These are phyloP conservation scores for Stagonosporopsis vannaccii DNA, from an alignment of 2,329 filamentous ascomycete genomes.

Conservation along the genomic window DNA sequence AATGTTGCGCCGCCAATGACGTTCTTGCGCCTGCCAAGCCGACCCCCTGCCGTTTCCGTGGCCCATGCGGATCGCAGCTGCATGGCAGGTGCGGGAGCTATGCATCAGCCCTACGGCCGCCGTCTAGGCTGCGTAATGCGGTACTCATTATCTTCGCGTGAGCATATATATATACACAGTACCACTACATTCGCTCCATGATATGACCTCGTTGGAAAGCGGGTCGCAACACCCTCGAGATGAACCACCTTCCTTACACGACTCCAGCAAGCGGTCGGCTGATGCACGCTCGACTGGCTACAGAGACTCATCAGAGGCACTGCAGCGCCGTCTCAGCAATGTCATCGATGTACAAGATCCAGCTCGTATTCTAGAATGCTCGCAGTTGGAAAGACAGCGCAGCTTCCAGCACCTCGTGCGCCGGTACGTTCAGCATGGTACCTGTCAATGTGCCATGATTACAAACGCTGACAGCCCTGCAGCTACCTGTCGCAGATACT, in stretches of 20 bases:
- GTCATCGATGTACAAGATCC: constrained; percentile 36
- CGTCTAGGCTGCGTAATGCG: constrained; percentile 15
- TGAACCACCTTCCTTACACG: constrained; percentile 2
- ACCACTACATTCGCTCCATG: constrained; percentile 21
- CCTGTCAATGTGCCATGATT: background rate
- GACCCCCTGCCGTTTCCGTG: constrained; percentile 21
- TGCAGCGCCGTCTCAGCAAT: constrained; percentile 5
- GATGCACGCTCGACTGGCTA: background rate
- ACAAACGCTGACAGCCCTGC: constrained; percentile 6
- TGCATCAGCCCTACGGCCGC: constrained; percentile 15
- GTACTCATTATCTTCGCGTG: constrained; percentile 12
- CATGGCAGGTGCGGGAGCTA: constrained; percentile 23
- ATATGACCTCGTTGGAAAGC: constrained; percentile 33
- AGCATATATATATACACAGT: constrained; percentile 6
- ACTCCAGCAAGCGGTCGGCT: background rate
- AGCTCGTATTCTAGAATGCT: constrained; percentile 40
- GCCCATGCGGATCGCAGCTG: constrained; percentile 29
- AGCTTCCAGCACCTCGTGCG: constrained; percentile 45
- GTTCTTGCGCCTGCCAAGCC: constrained; percentile 11
- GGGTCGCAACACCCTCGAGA: constrained; percentile 17
- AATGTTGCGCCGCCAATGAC: constrained; percentile 17
- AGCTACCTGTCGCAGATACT: constrained; percentile 85
- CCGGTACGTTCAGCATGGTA: constrained; percentile 25
- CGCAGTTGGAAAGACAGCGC: constrained; percentile 36
- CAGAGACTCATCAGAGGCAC: constrained; percentile 1